These are phyloP conservation scores for Ophiostoma tasmaniense DNA, from an alignment of 2,329 filamentous ascomycete genomes.

Conservation along the genomic window DNA sequence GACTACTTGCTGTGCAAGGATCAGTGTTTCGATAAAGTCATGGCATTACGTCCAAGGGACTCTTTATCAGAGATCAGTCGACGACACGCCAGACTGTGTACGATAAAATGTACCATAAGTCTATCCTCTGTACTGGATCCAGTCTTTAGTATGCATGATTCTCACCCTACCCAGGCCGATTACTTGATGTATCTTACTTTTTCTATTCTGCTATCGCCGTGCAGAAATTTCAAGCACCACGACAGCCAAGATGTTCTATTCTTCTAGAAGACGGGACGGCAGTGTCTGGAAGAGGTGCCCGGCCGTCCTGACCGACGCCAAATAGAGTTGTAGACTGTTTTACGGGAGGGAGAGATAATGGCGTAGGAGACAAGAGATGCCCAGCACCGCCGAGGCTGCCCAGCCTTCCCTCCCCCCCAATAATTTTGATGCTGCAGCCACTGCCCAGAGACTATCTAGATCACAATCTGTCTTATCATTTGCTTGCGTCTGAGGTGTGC, in stretches of 20 bases:
- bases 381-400: background rate
- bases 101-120: background rate
- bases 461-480: background rate
- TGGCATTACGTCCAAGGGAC: background rate
- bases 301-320: background rate
- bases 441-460: background rate
- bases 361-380: background rate
- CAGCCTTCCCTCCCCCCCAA: background rate
- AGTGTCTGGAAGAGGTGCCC: background rate
- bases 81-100: background rate
- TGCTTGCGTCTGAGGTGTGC: background rate
- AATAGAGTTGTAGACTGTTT: background rate
- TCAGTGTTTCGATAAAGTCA: background rate
- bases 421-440: background rate
- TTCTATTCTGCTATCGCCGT: background rate
- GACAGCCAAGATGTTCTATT: background rate
- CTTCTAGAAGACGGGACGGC: background rate
- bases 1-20: background rate
- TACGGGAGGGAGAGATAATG: background rate
- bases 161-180: background rate
- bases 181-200: background rate
- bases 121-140: background rate
- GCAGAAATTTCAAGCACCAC: background rate
- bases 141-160: background rate
- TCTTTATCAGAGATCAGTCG: background rate